These are phyloP conservation scores for Leptographium wingfieldii DNA, from an alignment of 2,329 filamentous ascomycete species.

Conservation along the genomic window DNA sequence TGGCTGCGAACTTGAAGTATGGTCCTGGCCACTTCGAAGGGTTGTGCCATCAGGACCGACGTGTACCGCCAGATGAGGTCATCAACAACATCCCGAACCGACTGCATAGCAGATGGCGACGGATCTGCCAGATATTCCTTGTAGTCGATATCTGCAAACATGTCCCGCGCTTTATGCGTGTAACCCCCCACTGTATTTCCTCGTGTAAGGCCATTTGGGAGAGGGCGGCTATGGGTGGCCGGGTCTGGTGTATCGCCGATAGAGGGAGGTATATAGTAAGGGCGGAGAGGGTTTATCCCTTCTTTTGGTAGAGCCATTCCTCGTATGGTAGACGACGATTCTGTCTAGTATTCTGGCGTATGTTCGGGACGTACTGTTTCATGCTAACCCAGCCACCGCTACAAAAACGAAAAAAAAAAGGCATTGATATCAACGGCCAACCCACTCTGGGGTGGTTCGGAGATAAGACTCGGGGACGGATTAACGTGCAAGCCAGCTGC, in stretches of 20 bases:
- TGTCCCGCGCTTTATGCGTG: conserved; percentile 61
- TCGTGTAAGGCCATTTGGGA: neutral
- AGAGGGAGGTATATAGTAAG: conserved; percentile 55
- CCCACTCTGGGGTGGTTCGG: neutral
- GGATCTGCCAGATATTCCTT: conserved; percentile 70
- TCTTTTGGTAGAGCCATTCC: conserved; percentile 32
- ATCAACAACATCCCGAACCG: conserved; percentile 65
- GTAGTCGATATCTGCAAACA: conserved; percentile 86
- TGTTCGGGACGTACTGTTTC: neutral
- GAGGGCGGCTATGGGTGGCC: conserved; percentile 18
- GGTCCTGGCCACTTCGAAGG: conserved; percentile 94
- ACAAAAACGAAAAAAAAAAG: neutral
- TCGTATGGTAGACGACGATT: neutral
- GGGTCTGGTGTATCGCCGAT: conserved; percentile 33
- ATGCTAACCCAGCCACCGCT: neutral
- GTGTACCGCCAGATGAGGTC: conserved; percentile 87
- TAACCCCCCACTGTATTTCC: conserved; percentile 20
- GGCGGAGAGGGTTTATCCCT: conserved; percentile 50
- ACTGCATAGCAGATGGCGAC: conserved; percentile 62
- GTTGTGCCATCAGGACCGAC: conserved; percentile 78
- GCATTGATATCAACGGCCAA: neutral
- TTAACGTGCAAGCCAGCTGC: neutral
- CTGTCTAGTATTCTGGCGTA: neutral
- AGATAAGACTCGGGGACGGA: conserved; percentile 6
- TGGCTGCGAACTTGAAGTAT: conserved; percentile 66